These are phyloP conservation scores for Hysterium pulicare DNA, from an alignment of 2,329 filamentous ascomycete species.

Conservation along the genomic window DNA sequence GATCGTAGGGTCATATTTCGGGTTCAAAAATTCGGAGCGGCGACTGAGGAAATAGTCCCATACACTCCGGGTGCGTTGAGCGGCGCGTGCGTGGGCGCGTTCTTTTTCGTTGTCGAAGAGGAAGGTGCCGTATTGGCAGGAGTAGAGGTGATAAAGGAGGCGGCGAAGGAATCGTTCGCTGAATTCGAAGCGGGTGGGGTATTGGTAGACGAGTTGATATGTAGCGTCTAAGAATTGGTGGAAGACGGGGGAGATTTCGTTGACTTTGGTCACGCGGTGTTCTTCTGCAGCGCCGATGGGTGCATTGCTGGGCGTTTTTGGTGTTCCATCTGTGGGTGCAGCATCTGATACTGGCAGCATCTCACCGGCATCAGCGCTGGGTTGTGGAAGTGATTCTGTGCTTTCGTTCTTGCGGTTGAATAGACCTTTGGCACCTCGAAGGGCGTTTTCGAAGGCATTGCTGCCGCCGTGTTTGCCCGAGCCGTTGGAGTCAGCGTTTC, in stretches of 20 bases:
- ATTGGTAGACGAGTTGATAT: constrained; percentile 82
- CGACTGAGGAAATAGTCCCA: constrained; percentile 94
- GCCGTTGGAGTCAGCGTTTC: constrained; percentile 26
- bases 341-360: constrained; percentile 46
- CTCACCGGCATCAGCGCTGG: constrained; percentile 39
- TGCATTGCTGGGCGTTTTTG: constrained; percentile 24
- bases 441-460: constrained; percentile 80
- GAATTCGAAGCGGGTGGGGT: constrained; percentile 89
- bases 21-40: constrained; percentile 76
- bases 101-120: constrained; percentile 94
- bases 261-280: constrained; percentile 72
- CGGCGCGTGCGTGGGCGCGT: constrained; percentile 65
- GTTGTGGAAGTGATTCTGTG: constrained; percentile 61
- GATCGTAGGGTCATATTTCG: constrained; percentile 68
- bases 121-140: constrained; percentile 96
- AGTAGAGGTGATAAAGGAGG: constrained; percentile 88
- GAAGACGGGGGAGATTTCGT: constrained; percentile 92
- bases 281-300: constrained; percentile 48
- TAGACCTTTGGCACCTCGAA: constrained; percentile 81
- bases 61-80: constrained; percentile 75
- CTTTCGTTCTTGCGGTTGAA: constrained; percentile 78
- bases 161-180: constrained; percentile 90
- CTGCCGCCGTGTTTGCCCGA: constrained; percentile 49
- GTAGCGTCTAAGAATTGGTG: constrained; percentile 96
- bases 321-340: constrained; percentile 38